Base-by-base conservation (phyloP, 2,329 filamentous ascomycete genomes). In the Ceratocystis diversiconidia region DNA sequence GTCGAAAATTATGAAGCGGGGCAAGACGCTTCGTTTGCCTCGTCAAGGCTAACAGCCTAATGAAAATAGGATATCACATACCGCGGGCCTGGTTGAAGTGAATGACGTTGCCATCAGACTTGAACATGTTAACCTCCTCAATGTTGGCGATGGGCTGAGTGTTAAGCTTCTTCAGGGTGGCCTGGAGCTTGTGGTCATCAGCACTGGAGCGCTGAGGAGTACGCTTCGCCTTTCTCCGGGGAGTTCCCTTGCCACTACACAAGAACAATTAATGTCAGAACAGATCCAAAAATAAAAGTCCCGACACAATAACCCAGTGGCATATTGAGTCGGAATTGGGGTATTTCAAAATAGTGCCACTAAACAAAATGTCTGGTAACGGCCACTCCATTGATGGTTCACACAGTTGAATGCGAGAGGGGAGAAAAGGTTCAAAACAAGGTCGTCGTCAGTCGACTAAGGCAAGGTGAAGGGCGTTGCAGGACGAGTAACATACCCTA, bases 71-170 rank as follows among this genome's bases (percentile, higher is more conserved):
- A 63, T 32, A 50, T 67, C 62, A 81, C 85, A 75, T 80, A 97
- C 94, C 94, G 84, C 96, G 96, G 73, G 94, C 94, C 75, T 90
- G 90, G 73, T 90, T 88, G 78, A 99, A 99, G 85, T 99, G 94
- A 75, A 99, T 97, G 78, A 99, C 94, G 79, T 99, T 99, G 79
- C 94, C 94, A 77, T 99, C 94, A 76, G 89, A 88, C 89, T 99
- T 99, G 88, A 99, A 99, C 94, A 99, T 99, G 88, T 99, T 99
- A 78, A 99, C 94, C 84, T 99, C 94, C 86, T 99, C 94, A 74
- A 99, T 99, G 71, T 89, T 90, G 83, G 95, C 92, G 80, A 99
- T 97, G 74, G 94, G 94, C 85, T 99, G 94, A 68, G 95, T 92
- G 80, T 97, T 97, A 78, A 99, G 86, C 88, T 99, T 99, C 89